phyloP scores from a whole-genome alignment of 495 filamentous ascomycete genomes.

The Margaritispora aquatica region DNA sequence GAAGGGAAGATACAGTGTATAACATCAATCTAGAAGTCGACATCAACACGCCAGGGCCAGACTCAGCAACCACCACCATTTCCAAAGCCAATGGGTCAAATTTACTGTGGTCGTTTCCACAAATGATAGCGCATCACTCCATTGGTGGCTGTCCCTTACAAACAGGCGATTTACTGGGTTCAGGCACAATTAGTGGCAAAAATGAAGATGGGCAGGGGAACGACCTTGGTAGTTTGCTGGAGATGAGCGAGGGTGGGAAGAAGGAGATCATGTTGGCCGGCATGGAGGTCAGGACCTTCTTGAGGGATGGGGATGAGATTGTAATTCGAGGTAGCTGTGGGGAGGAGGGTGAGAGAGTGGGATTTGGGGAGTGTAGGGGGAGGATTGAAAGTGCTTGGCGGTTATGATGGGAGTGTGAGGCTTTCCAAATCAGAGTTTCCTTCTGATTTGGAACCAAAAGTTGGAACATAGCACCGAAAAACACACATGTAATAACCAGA shows the following conservation, averaged over 20 bases:
- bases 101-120: conserved; percentile 85
- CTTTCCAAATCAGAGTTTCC: no score
- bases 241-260: conserved; percentile 66
- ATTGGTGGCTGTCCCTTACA: conserved; percentile 78
- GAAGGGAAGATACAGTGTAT: conserved; percentile 54
- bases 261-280: conserved; percentile 58
- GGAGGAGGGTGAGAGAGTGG: conserved; percentile 53
- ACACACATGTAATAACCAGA: no score
- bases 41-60: conserved; percentile 44
- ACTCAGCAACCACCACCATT: conserved; percentile 60
- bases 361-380: conserved; percentile 68
- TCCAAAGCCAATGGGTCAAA: conserved; percentile 58
- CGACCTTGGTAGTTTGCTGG: conserved; percentile 70
- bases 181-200: conserved; percentile 82
- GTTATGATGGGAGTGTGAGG: neutral
- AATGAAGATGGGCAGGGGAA: conserved; percentile 28
- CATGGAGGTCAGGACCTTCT: conserved; percentile 65
- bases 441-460: no score
- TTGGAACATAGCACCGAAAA: no score
- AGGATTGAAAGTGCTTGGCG: conserved; percentile 20
- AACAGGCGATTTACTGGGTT: conserved; percentile 79
- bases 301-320: conserved; percentile 81
- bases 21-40: conserved; percentile 73
- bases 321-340: conserved; percentile 63
- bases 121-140: conserved; percentile 92